Conservation (phyloP, 1,284 basidiomycete species). For the Ustilago hordei region DNA sequence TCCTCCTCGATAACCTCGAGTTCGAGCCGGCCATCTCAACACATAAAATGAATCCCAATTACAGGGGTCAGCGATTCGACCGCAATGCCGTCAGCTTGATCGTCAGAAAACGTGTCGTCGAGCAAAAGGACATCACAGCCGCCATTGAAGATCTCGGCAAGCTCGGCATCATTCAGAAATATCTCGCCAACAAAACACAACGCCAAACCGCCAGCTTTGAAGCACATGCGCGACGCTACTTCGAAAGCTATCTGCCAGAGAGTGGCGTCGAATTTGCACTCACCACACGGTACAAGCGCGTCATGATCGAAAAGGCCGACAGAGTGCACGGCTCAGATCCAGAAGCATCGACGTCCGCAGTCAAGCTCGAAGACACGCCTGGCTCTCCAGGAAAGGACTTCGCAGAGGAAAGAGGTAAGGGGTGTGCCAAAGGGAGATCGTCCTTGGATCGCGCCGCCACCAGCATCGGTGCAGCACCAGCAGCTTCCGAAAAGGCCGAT, state of each 20-base stretch:
- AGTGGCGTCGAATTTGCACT: slow-evolving; percentile 66
- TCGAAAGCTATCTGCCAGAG: slow-evolving; percentile 67
- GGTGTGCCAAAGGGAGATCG: slow-evolving; percentile 33
- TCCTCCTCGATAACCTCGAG: slow-evolving; percentile 68
- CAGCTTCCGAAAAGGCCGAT: slow-evolving; percentile 80
- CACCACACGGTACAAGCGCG: slow-evolving; percentile 63
- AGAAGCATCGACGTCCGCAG: slow-evolving; percentile 21
- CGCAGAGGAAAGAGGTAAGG: slow-evolving; percentile 30
- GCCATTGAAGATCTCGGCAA: slow-evolving; percentile 61
- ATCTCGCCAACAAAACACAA: slow-evolving; percentile 56
- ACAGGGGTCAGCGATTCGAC: slow-evolving; percentile 64
- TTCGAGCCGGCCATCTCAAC: slow-evolving; percentile 67
- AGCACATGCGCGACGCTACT: slow-evolving; percentile 63
- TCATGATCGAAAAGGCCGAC: slow-evolving; percentile 51
- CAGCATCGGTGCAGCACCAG: slow-evolving; percentile 44
- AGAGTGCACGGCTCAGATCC: slow-evolving; percentile 21
- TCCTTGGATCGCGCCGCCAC: slow-evolving; percentile 51
- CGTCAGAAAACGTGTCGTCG: slow-evolving; percentile 59
- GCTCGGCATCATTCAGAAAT: slow-evolving; percentile 61
- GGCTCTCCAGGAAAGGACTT: slow-evolving; percentile 16
- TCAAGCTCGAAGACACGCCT: slow-evolving; percentile 29
- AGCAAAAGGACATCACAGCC: slow-evolving; percentile 56
- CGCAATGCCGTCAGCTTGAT: slow-evolving; percentile 57
- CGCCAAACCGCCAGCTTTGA: slow-evolving; percentile 55
- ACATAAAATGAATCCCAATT: slow-evolving; percentile 69